phyloP scores from a whole-genome alignment of 495 filamentous ascomycete genomes.

The Bathelium albidoporum region DNA sequence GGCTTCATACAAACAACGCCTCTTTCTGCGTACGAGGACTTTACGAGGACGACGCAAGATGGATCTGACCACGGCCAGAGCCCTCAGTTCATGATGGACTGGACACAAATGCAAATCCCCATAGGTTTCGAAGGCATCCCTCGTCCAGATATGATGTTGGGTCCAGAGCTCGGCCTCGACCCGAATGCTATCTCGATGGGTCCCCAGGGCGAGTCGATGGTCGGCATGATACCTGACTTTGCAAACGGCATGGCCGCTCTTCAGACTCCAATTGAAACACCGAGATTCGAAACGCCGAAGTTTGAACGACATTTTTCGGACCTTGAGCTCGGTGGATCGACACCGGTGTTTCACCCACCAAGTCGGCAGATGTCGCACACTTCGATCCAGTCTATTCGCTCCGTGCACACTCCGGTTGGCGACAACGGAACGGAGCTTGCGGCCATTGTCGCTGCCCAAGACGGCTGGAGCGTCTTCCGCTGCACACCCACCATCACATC shows the following conservation, averaged over 20 bases:
- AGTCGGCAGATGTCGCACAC: conserved; percentile 3
- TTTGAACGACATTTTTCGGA: conserved; percentile 27
- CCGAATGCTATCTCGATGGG: conserved; percentile 28
- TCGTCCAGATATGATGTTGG: conserved; percentile 27
- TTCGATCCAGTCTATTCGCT: conserved; percentile 23
- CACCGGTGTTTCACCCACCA: conserved; percentile 14
- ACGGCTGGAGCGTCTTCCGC: conserved; percentile 46
- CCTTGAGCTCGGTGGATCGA: conserved; percentile 26
- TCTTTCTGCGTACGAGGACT: conserved; percentile 28
- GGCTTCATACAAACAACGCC: conserved; percentile 28
- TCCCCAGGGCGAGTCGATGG: conserved; percentile 19
- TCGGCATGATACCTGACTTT: conserved; percentile 27
- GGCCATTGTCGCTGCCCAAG: conserved; percentile 42
- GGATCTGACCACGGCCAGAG: conserved; percentile 23
- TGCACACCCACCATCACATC: conserved; percentile 45
- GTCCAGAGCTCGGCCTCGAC: conserved; percentile 30
- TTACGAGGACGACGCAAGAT: conserved; percentile 18
- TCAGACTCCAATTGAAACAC: conserved; percentile 26
- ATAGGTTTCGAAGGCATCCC: conserved; percentile 26
- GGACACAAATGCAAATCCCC: conserved; percentile 28
- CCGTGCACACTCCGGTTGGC: conserved; percentile 30
- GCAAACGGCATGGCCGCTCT: conserved; percentile 16
- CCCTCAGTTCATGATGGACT: conserved; percentile 33
- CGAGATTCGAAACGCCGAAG: conserved; percentile 23
- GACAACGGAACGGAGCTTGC: conserved; percentile 37